phyloP scores from a whole-genome alignment of 441 rosid genomes.

The Flueggea neowawraea region DNA sequence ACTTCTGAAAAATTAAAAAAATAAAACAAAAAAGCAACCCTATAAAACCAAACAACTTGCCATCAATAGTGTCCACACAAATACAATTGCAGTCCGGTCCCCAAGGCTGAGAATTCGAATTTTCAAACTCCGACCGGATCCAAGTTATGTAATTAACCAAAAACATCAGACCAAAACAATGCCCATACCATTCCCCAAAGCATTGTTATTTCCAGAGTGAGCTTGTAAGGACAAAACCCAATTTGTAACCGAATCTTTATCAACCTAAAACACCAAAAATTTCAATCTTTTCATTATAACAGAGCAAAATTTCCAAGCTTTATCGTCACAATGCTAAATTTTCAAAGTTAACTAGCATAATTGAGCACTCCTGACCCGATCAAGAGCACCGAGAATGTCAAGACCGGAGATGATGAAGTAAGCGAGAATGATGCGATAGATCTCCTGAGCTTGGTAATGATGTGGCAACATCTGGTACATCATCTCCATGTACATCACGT shows the following conservation, averaged over 20 bases:
- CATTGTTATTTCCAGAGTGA: constrained; percentile 41
- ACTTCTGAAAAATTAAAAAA: no score
- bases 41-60: no score
- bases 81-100: no score
- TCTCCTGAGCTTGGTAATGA: constrained; percentile 81
- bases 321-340: no score
- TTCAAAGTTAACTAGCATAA: no score
- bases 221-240: constrained; percentile 92
- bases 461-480: constrained; percentile 73
- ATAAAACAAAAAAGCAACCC: no score
- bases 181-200: constrained; percentile 47
- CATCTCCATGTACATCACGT: constrained; percentile 66
- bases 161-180: neutral
- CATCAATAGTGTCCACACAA: no score
- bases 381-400: constrained; percentile 61
- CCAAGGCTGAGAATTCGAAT: no score
- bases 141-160: neutral
- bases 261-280: constrained; percentile 44
- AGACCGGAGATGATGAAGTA: constrained; percentile 87
- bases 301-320: no score
- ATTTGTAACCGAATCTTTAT: constrained; percentile 49
- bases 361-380: constrained; percentile 33
- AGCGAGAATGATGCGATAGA: constrained; percentile 86
- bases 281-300: neutral
- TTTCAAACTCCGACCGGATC: no score